Conservation (phyloP, 1,284 basidiomycete genomes). For the Papiliotrema terrestris region DNA sequence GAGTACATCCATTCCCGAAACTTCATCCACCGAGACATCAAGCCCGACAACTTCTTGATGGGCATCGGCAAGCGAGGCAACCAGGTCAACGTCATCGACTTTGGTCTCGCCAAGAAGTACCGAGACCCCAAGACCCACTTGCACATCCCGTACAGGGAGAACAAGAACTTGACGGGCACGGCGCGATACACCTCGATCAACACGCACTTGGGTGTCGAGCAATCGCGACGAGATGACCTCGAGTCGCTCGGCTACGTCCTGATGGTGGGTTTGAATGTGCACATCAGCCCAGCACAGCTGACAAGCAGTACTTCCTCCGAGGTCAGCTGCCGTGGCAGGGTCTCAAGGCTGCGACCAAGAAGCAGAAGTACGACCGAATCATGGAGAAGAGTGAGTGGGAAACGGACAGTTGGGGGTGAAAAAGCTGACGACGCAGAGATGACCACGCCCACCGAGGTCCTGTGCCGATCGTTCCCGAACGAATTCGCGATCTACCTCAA, state of each 20-base stretch:
- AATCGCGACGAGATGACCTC: slow-evolving; percentile 91
- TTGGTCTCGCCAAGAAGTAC: slow-evolving; percentile 99
- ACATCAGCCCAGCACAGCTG: slow-evolving; percentile 5
- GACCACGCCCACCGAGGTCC: slow-evolving; percentile 92
- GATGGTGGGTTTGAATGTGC: slow-evolving; percentile 54
- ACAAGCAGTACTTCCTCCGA: slow-evolving; percentile 79
- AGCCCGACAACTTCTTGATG: slow-evolving; percentile 99
- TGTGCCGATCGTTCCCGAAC: slow-evolving; percentile 95
- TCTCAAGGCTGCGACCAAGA: slow-evolving; percentile 96
- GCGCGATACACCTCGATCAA: slow-evolving; percentile 99
- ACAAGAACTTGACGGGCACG: slow-evolving; percentile 99
- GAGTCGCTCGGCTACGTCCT: slow-evolving; percentile 95
- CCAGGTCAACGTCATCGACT: slow-evolving; percentile 99
- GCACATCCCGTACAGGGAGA: slow-evolving; percentile 99
- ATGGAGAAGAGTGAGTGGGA: slow-evolving; percentile 75
- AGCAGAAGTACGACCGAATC: slow-evolving; percentile 99
- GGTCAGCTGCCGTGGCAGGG: slow-evolving; percentile 97
- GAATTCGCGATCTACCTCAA: slow-evolving; percentile 98
- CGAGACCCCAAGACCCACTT: slow-evolving; percentile 98
- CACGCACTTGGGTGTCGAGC: slow-evolving; percentile 96
- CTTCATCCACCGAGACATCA: slow-evolving; percentile 99
- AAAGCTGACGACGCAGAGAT: slow-evolving; percentile 60
- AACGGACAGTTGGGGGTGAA: neutral
- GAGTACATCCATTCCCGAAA: slow-evolving; percentile 99
- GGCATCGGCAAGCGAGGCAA: slow-evolving; percentile 99